Conservation (phyloP, 441 rosid genomes). For the Erodium texanum region DNA sequence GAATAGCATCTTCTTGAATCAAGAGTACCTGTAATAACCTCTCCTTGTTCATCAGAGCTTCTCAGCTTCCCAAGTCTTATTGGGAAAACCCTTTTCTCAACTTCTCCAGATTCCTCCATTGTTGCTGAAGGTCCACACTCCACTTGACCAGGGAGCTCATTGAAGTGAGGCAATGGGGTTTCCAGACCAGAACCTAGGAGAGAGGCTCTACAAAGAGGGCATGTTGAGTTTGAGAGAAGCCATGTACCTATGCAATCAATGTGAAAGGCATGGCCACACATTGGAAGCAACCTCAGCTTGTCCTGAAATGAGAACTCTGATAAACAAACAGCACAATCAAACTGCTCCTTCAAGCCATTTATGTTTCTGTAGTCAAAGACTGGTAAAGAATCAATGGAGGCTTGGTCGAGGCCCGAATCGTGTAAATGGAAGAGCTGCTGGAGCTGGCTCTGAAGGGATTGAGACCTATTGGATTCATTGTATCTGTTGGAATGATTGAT, state of each 20-base stretch:
- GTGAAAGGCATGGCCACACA: slow-evolving; percentile 16
- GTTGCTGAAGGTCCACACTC: slow-evolving; percentile 3
- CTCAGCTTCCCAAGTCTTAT: slow-evolving; percentile 54
- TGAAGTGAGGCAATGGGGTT: slow-evolving; percentile 21
- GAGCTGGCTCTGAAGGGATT: slow-evolving; percentile 52
- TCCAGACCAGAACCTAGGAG: slow-evolving; percentile 26
- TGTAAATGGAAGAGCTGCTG: slow-evolving; percentile 51
- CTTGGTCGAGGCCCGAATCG: slow-evolving; percentile 11
- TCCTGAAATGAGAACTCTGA: slow-evolving; percentile 3
- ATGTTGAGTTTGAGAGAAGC: slow-evolving; percentile 13
- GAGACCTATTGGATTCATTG: slow-evolving; percentile 36
- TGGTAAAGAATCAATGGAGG: neutral
- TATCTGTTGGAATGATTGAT: slow-evolving; percentile 34
- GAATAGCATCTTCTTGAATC: slow-evolving; percentile 62
- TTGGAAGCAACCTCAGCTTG: slow-evolving; percentile 13
- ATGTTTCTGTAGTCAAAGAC: slow-evolving; percentile 6
- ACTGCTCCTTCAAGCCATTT: neutral
- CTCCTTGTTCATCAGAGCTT: slow-evolving; percentile 31
- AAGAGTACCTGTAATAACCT: slow-evolving; percentile 8
- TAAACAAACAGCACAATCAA: slow-evolving; percentile 16
- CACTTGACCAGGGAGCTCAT: slow-evolving; percentile 5
- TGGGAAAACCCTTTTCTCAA: slow-evolving; percentile 35
- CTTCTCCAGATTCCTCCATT: slow-evolving; percentile 19
- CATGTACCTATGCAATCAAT: slow-evolving; percentile 11
- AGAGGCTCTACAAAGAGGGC: slow-evolving; percentile 10